These are phyloP conservation scores for Fomitopsis schrenkii DNA, from an alignment of 1,284 basidiomycete genomes.

Conservation along the genomic window DNA sequence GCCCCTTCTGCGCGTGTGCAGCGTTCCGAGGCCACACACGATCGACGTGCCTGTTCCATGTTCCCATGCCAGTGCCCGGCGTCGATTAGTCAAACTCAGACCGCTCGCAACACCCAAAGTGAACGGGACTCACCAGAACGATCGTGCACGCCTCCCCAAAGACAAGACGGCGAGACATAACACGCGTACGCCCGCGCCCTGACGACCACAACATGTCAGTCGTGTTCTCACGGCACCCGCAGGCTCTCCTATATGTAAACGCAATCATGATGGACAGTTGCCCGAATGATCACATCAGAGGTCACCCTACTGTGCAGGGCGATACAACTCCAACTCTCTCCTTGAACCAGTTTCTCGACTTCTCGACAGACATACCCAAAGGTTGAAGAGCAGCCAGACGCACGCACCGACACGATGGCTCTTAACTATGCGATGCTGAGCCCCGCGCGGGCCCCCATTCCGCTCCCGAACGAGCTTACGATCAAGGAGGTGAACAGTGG, in stretches of 20 bases:
- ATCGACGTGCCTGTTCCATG: background rate
- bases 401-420: constrained; percentile 46
- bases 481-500: constrained; percentile 53
- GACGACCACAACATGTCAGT: background rate
- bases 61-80: background rate
- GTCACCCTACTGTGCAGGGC: background rate
- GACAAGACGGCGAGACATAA: background rate
- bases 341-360: background rate
- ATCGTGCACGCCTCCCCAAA: background rate
- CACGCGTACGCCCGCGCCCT: background rate
- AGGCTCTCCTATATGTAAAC: background rate
- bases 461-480: constrained; percentile 58
- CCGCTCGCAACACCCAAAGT: background rate
- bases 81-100: background rate
- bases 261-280: constrained; percentile 1
- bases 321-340: background rate
- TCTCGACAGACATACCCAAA: background rate
- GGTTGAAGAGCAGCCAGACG: too few relatives aligned
- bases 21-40: background rate
- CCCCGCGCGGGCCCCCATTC: constrained; percentile 52
- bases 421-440: constrained; percentile 75
- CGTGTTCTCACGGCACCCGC: background rate
- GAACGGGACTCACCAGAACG: background rate
- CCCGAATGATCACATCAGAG: background rate
- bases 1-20: background rate